A percentile compares a stretch with the other conserved stretches of the same genome.
Conservation (phyloP, 495 filamentous ascomycete species). For the Annulohypoxylon maeteangense region DNA sequence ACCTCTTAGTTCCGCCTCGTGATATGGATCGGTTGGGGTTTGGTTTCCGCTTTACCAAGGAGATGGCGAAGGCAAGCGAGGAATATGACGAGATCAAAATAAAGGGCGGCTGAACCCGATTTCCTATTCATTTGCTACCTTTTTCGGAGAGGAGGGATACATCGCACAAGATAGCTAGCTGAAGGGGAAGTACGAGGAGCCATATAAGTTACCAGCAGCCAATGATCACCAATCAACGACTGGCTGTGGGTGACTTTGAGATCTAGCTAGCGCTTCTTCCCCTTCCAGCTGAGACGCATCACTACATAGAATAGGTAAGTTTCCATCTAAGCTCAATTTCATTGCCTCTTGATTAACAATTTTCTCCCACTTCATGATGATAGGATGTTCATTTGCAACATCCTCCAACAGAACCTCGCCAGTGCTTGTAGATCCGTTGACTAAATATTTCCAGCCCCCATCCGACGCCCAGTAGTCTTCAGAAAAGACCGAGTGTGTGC, state of each 20-base stretch:
- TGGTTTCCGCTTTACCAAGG: too few relatives aligned
- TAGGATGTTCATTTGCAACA: conserved; percentile 69
- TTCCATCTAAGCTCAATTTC: conserved; percentile 56
- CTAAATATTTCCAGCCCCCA: conserved; percentile 71
- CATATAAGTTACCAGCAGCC: not conserved
- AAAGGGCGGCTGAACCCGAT: too few relatives aligned
- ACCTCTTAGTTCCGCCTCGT: too few relatives aligned
- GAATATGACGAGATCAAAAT: not conserved
- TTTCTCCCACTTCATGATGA: conserved; percentile 65
- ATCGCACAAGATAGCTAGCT: not conserved
- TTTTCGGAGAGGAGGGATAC: too few relatives aligned
- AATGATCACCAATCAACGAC: conserved; percentile 13
- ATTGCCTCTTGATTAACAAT: conserved; percentile 56
- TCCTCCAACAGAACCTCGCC: conserved; percentile 57
- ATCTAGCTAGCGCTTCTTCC: not conserved
- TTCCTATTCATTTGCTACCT: not conserved
- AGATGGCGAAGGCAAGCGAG: too few relatives aligned
- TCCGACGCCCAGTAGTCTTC: conserved; percentile 67
- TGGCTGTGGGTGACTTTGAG: not conserved
- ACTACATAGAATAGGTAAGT: conserved; percentile 25
- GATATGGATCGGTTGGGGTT: too few relatives aligned
- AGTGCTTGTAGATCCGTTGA: conserved; percentile 49
- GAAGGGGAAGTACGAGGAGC: not conserved
- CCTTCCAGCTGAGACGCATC: not conserved
- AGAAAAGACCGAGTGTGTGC: conserved; percentile 70